These are phyloP conservation scores for Nevesoporus exiguus DNA, from an alignment of 768 basidiomycete genomes.

Conservation along the genomic window DNA sequence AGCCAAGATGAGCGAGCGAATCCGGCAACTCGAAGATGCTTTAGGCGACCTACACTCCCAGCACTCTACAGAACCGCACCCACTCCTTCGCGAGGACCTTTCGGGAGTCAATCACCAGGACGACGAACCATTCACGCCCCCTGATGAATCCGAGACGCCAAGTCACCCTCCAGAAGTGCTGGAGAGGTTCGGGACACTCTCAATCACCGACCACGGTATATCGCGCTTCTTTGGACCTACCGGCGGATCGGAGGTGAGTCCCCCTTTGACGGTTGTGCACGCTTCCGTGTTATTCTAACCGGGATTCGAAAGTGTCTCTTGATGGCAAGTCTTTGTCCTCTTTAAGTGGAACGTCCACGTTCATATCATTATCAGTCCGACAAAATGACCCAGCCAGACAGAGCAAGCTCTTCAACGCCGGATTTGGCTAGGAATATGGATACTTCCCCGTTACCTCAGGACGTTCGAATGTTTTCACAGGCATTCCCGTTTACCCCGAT, in stretches of 20 bases:
- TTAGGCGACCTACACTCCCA: slow-evolving; percentile 48
- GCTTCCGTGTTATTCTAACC: slow-evolving; percentile 11
- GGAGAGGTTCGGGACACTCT: slow-evolving; percentile 58
- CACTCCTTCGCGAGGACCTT: slow-evolving; percentile 54
- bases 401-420: slow-evolving; percentile 19
- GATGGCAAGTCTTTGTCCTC: slow-evolving; percentile 25
- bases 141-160: slow-evolving; percentile 22
- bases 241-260: slow-evolving; percentile 62
- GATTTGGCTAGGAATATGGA: slow-evolving; percentile 28
- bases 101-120: slow-evolving; percentile 33
- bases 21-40: slow-evolving; percentile 61
- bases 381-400: slow-evolving; percentile 12
- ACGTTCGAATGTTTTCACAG: slow-evolving; percentile 48
- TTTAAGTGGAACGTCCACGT: background rate
- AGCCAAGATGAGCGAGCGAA: slow-evolving; percentile 47
- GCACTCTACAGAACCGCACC: slow-evolving; percentile 53
- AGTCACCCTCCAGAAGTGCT: slow-evolving; percentile 40
- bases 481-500: slow-evolving; percentile 65
- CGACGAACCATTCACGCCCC: slow-evolving; percentile 20
- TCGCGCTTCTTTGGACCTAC: slow-evolving; percentile 67
- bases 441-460: slow-evolving; percentile 30
- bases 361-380: slow-evolving; percentile 26
- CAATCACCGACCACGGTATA: slow-evolving; percentile 56
- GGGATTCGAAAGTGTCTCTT: slow-evolving; percentile 29
- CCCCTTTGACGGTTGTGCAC: slow-evolving; percentile 1